These are phyloP conservation scores for Mycena alexandri DNA, from an alignment of 768 basidiomycete genomes.

Conservation along the genomic window DNA sequence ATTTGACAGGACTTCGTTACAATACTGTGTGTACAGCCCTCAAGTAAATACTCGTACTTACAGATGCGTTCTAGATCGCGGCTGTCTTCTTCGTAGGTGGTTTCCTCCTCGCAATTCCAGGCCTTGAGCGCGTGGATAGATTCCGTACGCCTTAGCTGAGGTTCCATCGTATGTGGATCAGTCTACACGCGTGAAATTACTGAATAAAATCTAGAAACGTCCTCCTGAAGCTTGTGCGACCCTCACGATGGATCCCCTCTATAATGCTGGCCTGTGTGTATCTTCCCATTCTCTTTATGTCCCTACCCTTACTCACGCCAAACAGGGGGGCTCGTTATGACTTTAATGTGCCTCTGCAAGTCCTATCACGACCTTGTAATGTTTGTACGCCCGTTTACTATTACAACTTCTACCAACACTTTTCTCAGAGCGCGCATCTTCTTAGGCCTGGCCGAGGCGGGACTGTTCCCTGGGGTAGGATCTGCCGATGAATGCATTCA, in stretches of 20 bases:
- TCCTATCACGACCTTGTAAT: constrained; percentile 43
- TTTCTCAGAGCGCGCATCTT: no score
- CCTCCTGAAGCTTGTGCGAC: constrained; percentile 42
- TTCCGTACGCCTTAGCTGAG: constrained; percentile 46
- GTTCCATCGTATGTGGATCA: constrained; percentile 44
- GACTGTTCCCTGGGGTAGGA: constrained; percentile 54
- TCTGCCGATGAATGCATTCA: not conserved
- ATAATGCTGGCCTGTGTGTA: constrained; percentile 45
- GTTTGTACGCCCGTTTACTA: constrained; percentile 24
- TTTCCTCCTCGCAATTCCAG: not conserved
- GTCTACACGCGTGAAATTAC: not conserved
- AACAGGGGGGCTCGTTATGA: constrained; percentile 45
- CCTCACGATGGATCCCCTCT: constrained; percentile 46
- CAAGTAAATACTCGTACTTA: not conserved
- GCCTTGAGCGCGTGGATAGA: constrained; percentile 32
- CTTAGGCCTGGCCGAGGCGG: constrained; percentile 56
- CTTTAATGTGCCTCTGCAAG: constrained; percentile 45
- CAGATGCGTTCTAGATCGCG: constrained; percentile 29
- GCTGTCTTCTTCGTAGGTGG: constrained; percentile 45
- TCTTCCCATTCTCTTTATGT: not conserved
- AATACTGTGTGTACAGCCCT: constrained; percentile 39
- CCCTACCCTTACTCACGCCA: no score
- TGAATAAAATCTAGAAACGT: constrained; percentile 38
- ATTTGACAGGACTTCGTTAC: constrained; percentile 43
- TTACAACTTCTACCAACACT: constrained; percentile 43